Evolutionary conservation across 164 flowering plant genomes (phyloP).

Genomic region (Piper betle): DNA sequence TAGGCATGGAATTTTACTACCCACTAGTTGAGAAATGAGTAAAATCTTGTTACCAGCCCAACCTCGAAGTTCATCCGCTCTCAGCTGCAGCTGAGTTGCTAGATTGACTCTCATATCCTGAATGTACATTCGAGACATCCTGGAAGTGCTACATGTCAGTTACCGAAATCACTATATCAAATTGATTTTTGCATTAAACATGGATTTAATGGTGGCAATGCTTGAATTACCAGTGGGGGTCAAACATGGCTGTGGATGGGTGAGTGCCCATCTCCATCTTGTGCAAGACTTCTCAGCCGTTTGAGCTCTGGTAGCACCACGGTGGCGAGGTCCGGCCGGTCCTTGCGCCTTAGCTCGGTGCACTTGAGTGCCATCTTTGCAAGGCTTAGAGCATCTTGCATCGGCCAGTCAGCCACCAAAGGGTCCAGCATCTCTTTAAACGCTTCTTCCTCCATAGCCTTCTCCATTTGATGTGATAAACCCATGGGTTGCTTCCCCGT

Average conservation of each 20-base stretch:
- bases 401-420: slow-evolving; percentile 50
- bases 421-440: slow-evolving; percentile 48
- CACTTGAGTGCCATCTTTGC: slow-evolving; percentile 49
- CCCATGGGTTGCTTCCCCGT: slow-evolving; percentile 69
- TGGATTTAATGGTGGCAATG: not conserved
- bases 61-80: not conserved
- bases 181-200: too few species aligned
- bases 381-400: slow-evolving; percentile 33
- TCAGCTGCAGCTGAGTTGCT: slow-evolving; percentile 13
- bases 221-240: slow-evolving; percentile 4
- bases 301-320: slow-evolving; percentile 47
- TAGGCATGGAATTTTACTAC: too few species aligned
- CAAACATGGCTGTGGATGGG: slow-evolving; percentile 13
- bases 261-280: slow-evolving; percentile 18
- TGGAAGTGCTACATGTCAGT: not conserved
- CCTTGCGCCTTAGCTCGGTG: slow-evolving; percentile 49
- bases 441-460: slow-evolving; percentile 44
- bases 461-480: slow-evolving; percentile 43
- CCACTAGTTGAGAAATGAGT: too few species aligned
- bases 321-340: slow-evolving; percentile 49
- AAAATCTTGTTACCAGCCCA: too few species aligned
- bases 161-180: too few species aligned
- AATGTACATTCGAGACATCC: slow-evolving; percentile 7
- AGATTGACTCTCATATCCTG: slow-evolving; percentile 16
- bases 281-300: slow-evolving; percentile 38